These are phyloP conservation scores for Euphorbia peplus DNA, from an alignment of 345 rosid species.

Conservation along the genomic window DNA sequence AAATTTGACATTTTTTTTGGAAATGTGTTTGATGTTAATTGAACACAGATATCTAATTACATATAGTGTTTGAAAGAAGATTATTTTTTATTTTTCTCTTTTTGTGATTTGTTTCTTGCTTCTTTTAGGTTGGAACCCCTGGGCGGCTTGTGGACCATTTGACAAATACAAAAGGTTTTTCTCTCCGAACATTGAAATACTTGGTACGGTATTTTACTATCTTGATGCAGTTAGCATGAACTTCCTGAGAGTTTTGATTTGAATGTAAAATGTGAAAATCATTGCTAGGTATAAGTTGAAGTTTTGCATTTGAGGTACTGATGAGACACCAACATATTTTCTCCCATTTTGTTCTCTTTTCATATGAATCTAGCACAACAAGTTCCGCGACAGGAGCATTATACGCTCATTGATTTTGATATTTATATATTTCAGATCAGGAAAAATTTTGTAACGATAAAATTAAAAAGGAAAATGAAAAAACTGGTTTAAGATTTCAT, in stretches of 20 bases:
- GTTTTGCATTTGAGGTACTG: neutral
- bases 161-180: slow-evolving; percentile 84
- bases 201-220: slow-evolving; percentile 47
- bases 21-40: neutral
- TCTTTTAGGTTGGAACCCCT: slow-evolving; percentile 80
- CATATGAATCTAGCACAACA: neutral
- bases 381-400: neutral
- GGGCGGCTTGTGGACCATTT: slow-evolving; percentile 91
- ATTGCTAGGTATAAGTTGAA: neutral
- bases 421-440: neutral
- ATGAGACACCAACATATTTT: neutral
- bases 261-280: neutral
- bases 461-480: too few relatives aligned
- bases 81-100: neutral
- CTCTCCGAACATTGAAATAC: slow-evolving; percentile 69
- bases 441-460: neutral
- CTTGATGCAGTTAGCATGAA: neutral
- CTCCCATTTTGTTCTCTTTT: neutral
- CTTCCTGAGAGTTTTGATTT: neutral
- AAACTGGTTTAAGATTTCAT: neutral
- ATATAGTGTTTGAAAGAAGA: neutral
- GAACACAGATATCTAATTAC: neutral
- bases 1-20: neutral
- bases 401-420: neutral
- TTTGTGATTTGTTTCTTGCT: slow-evolving; percentile 2